Base-by-base conservation (phyloP, 2,329 filamentous ascomycete genomes). In the Fusarium sp. region DNA sequence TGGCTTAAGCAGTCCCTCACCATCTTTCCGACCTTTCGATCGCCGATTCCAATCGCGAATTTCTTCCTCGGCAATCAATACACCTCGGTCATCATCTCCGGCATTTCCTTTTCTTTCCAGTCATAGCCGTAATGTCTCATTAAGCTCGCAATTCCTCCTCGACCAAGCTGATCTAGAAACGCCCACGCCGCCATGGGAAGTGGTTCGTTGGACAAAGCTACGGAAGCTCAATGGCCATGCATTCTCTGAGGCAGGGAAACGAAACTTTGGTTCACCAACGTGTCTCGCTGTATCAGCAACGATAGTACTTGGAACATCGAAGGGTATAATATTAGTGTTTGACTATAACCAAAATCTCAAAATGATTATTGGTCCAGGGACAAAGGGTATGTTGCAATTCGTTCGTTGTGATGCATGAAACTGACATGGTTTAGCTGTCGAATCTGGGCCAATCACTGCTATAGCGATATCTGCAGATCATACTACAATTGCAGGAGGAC, bases 261-360 rank as follows among this genome's bases (percentile, higher is more conserved):
- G 96, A 67, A 98, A 93, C 80, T 98, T 98, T 84, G 97, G 96
- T 32, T 88, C 91, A 42, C 94, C 95, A 27, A 98, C 95, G 0
- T 98, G 94, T 82, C 87, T 98, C 76, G 91, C 92, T 42, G 92
- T 98, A 50, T 95, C 95, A 70, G 93, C 95, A 5, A 90, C 91
- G 12, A 97, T 99, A 75, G 93, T 95, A 17, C 83, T 99, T 57
- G 96, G 96, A 30, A 99, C 97, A 1, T 93, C 94, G 6, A 98
- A 97, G 81, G 96, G 97, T 58, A 91, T 98, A 80, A 92, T 98
- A 62, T 85, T 99, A 78, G 90, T 98, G 65, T 99, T 99, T 83
- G 97, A 99, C 83, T 98, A 98, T 81, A 94, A 97, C 80, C 96
- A 99, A 82, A 96, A 93, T 74, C 84, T 98, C 62, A 98, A 97